Conservation (phyloP, 2,329 filamentous ascomycete species). For the Colletotrichum navitas region DNA sequence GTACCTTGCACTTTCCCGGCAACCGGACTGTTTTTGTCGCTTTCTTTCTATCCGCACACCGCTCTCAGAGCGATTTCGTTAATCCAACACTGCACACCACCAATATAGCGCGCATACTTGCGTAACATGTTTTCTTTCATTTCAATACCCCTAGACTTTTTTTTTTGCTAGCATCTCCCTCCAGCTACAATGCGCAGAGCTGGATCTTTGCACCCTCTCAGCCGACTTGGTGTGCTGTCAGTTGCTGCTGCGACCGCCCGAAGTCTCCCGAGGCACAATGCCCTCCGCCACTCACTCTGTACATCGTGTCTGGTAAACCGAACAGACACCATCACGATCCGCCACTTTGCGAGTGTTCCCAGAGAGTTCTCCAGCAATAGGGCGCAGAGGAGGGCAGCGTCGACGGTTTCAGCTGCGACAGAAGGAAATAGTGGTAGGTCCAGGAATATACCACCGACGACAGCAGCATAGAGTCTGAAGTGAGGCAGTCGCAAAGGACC, state of each 20-base stretch:
- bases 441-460: not conserved
- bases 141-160: slow-evolving; percentile 27
- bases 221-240: slow-evolving; percentile 23
- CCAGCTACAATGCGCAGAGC: slow-evolving; percentile 34
- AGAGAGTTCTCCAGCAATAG: slow-evolving; percentile 2
- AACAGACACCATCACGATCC: not conserved
- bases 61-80: slow-evolving; percentile 2
- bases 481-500: slow-evolving; percentile 45
- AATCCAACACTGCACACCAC: not conserved
- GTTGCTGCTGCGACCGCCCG: slow-evolving; percentile 10
- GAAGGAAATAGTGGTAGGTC: slow-evolving; percentile 29
- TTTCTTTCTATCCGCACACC: not conserved
- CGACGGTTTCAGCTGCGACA: slow-evolving; percentile 36
- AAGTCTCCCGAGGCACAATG: slow-evolving; percentile 20
- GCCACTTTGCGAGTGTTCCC: not conserved
- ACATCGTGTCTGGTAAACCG: slow-evolving; percentile 18
- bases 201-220: slow-evolving; percentile 28
- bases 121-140: slow-evolving; percentile 31
- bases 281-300: slow-evolving; percentile 20
- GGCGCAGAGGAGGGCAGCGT: slow-evolving; percentile 33
- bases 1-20: slow-evolving; percentile 5
- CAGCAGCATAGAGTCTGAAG: slow-evolving; percentile 23
- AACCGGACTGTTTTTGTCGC: slow-evolving; percentile 23
- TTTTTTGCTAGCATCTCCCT: slow-evolving; percentile 11
- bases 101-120: slow-evolving; percentile 29